Evolutionary conservation across 257 asterid species (phyloP).

Genomic region (Verbena officinalis): DNA sequence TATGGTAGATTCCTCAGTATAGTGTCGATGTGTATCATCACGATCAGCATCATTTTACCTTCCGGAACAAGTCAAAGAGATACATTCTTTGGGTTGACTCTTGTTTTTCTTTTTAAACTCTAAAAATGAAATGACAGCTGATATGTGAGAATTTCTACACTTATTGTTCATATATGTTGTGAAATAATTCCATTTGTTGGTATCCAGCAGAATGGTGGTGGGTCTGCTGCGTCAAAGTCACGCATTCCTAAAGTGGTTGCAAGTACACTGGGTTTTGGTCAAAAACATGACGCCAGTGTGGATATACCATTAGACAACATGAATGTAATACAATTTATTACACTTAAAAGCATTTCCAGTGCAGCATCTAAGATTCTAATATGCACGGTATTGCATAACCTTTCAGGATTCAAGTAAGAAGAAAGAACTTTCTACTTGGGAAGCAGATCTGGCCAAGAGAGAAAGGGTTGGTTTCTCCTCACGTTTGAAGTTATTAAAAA

Average conservation of each 20-base stretch:
- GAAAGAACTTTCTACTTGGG: slow-evolving; percentile 60
- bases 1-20: not conserved
- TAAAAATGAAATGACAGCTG: not conserved
- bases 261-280: slow-evolving; percentile 57
- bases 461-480: slow-evolving; percentile 46
- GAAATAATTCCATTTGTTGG: not conserved
- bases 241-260: slow-evolving; percentile 55
- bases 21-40: not conserved
- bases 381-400: slow-evolving; percentile 8
- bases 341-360: not conserved
- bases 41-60: not conserved
- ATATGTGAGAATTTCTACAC: not conserved
- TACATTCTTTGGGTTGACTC: not conserved
- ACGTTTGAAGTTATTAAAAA: not conserved
- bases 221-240: slow-evolving; percentile 55
- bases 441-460: slow-evolving; percentile 59
- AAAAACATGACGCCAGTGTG: slow-evolving; percentile 57
- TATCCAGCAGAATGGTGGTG: slow-evolving; percentile 45
- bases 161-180: too few relatives aligned
- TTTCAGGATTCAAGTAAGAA: slow-evolving; percentile 47
- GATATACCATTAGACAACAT: slow-evolving; percentile 55
- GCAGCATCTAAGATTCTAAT: slow-evolving; percentile 5
- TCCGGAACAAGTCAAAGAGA: not conserved
- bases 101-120: not conserved
- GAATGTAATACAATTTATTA: slow-evolving; percentile 41